Conservation (phyloP, 108 stramenopile species). For the Epithemia pelagica region DNA sequence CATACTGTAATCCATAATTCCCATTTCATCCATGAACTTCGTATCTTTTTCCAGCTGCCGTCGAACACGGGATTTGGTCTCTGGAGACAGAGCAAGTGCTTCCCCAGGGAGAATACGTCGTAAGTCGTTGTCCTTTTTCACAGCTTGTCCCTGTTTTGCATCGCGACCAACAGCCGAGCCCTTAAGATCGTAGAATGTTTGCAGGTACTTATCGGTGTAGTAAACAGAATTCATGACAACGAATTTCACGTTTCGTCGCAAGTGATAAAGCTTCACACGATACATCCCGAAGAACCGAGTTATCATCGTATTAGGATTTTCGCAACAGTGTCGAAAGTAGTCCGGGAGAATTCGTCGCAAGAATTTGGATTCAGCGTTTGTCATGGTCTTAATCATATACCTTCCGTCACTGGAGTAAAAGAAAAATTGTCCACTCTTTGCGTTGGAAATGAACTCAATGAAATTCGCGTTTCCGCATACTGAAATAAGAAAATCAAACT, state of each 20-base stretch:
- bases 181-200: conserved; percentile 92
- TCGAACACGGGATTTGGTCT: conserved; percentile 46
- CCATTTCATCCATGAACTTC: conserved; percentile 65
- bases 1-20: conserved; percentile 96
- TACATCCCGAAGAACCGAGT: conserved; percentile 97
- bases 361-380: conserved; percentile 95
- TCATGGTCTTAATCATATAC: conserved; percentile 98
- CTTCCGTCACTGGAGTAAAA: conserved; percentile 98
- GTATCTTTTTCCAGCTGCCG: conserved; percentile 70
- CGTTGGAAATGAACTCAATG: conserved; percentile 98
- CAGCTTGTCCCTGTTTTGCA: conserved; percentile 76
- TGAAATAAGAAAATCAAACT: conserved; percentile 87
- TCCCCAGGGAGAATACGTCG: conserved; percentile 40
- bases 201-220: conserved; percentile 76
- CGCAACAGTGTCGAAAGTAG: conserved; percentile 89
- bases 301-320: conserved; percentile 91
- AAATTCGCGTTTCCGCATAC: conserved; percentile 97
- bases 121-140: conserved; percentile 90
- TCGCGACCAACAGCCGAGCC: conserved; percentile 74
- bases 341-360: conserved; percentile 86
- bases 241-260: conserved; percentile 88
- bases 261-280: conserved; percentile 92
- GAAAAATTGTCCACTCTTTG: conserved; percentile 97
- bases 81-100: conserved; percentile 53
- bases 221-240: conserved; percentile 93